Base-by-base conservation (phyloP, 2,329 filamentous ascomycete species). In the Passalora sequoiae region DNA sequence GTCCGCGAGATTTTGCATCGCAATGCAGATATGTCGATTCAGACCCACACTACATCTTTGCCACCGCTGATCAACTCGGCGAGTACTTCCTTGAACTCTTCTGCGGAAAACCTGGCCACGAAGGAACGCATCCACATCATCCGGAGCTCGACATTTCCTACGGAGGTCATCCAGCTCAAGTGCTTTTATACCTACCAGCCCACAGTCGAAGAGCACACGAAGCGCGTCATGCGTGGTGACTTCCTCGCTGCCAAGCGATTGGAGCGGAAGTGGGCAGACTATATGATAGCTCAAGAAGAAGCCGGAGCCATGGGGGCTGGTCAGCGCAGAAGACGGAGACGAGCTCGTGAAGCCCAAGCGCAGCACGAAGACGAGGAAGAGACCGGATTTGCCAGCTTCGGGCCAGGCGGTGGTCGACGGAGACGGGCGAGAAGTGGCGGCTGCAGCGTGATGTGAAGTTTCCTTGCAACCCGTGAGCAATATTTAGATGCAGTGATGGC, bases 151-250 rank as follows among this genome's bases (percentile, higher is more conserved):
- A 76, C 76, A 0, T 89, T 83, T 56, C 86, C 88, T 0, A 78
- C 80, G 1, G 83, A 95, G 61, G 79, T 94, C 44, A 88, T 97
- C 47, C 74, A 81, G 4, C 75, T 97, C 31, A 96, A 95, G 66
- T 94, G 89, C 66, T 97, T 91, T 70, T 94, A 94, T 64, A 88
- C 85, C 30, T 96, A 87, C 79, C 91, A 97, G 67, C 86, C 87
- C 69, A 96, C 89, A 0, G 89, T 96, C 4, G 85, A 96, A 54
- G 89, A 96, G 64, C 91, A 97, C 66, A 89, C 82, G 40, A 91
- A 89, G 68, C 80, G 89, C 3, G 86, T 96, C 1, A 65, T 94
- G 39, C 74, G 78, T 4, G 87, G 87, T 5, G 86, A 95, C 49
- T 76, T 88, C 46, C 71, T 74, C 0, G 76, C 85, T 1, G 92